Evolutionary conservation across 441 rosid species (phyloP), one percentile per base, ranked within the genome.

Genomic region (Sinapis alba): DNA sequence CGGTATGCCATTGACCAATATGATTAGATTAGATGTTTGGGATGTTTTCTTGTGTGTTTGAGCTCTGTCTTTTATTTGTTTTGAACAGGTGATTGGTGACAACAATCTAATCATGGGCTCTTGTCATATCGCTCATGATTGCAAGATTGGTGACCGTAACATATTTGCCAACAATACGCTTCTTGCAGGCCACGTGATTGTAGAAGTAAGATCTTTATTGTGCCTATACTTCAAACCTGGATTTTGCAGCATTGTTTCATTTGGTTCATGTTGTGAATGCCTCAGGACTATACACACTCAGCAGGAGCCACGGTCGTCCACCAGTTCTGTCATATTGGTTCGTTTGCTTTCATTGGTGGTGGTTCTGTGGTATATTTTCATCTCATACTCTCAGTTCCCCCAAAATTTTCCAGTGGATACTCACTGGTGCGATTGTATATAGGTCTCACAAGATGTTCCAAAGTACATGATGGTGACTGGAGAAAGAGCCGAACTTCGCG

Each of bases 381-480:
- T 12, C 71, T 43, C 12, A 53, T 72, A 50, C 27, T 65, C 58
- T 50, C 59, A 45, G 1, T 6, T 30, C 6, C 23, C 38, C 23
- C 3, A 7, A 19, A 11, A 23, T 13, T 19, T 23, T 9, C 6
- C 10, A 15, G 8, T 32, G 3, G 34, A 20, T 15, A 68, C 36
- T 65, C 34, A 78, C 27, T 68, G 38, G 56, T 62, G 8, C 2
- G 13, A 10, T 24, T 67, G 11, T 38, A 61, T 71, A 68, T 70
- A 94, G 98, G 95, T 92, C 77, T 80, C 98, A 50, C 97, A 95
- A 87, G 98, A 95, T 83, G 96, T 96, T 51, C 98, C 97, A 50
- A 93, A 78, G 79, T 96, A 90, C 83, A 84, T 84, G 75, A 87
- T 96, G 99, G 98, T 96, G 68, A 78, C 94, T 67, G 97, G 97